Percentiles rank a stretch among this genome's conserved stretches.
These are phyloP conservation scores for Omphalotus olearius DNA, from an alignment of 1,284 basidiomycete species.

Conservation along the genomic window DNA sequence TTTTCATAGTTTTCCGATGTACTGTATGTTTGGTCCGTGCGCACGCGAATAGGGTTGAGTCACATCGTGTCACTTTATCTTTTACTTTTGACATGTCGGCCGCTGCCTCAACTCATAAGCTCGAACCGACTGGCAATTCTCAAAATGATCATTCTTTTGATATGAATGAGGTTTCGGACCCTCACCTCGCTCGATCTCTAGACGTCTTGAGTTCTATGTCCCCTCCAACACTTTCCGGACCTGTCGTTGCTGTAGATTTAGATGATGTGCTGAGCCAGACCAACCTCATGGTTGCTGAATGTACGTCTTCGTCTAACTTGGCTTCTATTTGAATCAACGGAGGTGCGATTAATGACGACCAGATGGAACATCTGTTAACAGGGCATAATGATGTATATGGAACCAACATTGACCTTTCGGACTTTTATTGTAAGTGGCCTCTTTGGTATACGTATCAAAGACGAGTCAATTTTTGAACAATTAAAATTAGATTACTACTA, in stretches of 20 bases:
- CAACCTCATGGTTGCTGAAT: slow-evolving; percentile 60
- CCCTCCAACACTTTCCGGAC: slow-evolving; percentile 25
- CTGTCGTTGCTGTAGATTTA: slow-evolving; percentile 68
- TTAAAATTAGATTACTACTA: slow-evolving; percentile 50
- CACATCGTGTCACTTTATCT: neutral
- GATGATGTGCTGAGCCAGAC: slow-evolving; percentile 77
- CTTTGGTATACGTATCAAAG: slow-evolving; percentile 9
- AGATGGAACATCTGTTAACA: slow-evolving; percentile 19
- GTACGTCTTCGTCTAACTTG: slow-evolving; percentile 35
- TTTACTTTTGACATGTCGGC: slow-evolving; percentile 23
- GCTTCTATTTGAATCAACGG: neutral
- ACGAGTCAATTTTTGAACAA: neutral
- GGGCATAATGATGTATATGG: slow-evolving; percentile 72
- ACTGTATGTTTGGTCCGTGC: no score
- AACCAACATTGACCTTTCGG: slow-evolving; percentile 39
- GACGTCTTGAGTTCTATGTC: slow-evolving; percentile 23
- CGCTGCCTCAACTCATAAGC: slow-evolving; percentile 25
- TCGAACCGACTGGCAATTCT: slow-evolving; percentile 20
- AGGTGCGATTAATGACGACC: neutral
- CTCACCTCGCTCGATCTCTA: slow-evolving; percentile 16
- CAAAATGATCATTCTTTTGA: slow-evolving; percentile 4
- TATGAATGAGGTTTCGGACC: slow-evolving; percentile 2
- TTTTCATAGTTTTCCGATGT: no score
- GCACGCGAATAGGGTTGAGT: neutral
- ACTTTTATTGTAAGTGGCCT: slow-evolving; percentile 56